Base-by-base conservation (phyloP, 1,284 basidiomycete species). In the Spongispora temasekensis region DNA sequence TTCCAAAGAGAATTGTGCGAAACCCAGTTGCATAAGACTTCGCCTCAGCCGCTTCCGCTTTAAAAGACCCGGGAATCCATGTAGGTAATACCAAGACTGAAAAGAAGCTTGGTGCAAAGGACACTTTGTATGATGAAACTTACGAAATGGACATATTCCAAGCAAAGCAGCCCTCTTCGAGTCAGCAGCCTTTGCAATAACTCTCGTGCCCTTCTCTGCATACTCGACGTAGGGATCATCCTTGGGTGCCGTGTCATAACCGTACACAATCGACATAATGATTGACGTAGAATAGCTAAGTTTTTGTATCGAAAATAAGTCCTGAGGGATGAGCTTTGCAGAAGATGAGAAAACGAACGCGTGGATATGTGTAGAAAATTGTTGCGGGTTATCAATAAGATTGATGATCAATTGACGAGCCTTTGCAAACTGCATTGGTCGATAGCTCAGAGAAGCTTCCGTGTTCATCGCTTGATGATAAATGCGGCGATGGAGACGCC, bases 401-500 rank as follows among this genome's bases (percentile, higher is more conserved):
- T 69, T 70, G 53, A 63, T 5, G 13, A 74, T 51, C 46, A 74
- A 48, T 46, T 70, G 61, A 23, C 53, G 61, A 30, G 68, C 72
- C 30, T 60, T 73, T 44, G 55, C 19, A 9, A 58, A 35, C 46
- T 73, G 72, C 64, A 72, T 68, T 4, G 67, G 67, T 28, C 53
- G 58, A 56, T 70, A 70, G 13, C 9, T 61, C 19, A 25, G 3
- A 15, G 69, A 60, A 58, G 67, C 61, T 44, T 67, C 62, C 1
- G 40, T 5, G 31, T 62, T 62, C 53, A 73, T 21, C 7, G 63
- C 60, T 54, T 73, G 69, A 27, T 70, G 65, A 42, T 68, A 73
- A 27, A 72, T 62, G 23, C 70, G 71, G 7, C 71, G 71, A 31
- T 71, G 65, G 23, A 70, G 66, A 37, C 72, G 67, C 72, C 69